phyloP scores from a whole-genome alignment of 208 protist genomes.

The Willaertia magna region DNA sequence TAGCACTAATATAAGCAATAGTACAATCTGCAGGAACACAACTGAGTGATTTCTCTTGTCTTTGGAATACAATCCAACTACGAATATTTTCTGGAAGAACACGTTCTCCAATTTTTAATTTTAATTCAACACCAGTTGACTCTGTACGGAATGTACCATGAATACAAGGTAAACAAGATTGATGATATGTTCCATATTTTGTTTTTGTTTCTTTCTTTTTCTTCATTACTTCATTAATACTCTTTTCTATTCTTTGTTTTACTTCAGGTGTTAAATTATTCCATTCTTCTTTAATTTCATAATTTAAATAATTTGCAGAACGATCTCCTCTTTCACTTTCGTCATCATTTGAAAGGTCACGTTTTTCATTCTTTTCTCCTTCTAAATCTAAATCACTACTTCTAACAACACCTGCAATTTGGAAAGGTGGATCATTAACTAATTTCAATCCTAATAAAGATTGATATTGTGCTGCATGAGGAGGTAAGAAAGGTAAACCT shows the following conservation, averaged over 20 bases:
- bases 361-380: not conserved
- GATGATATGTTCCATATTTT: not conserved
- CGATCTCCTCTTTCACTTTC: not conserved
- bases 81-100: not conserved
- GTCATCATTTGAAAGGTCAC: not conserved
- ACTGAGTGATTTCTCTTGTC: not conserved
- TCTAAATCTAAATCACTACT: too few relatives aligned
- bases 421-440: not conserved
- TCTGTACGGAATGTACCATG: not conserved
- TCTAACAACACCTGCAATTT: not conserved
- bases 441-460: not conserved
- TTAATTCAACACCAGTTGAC: not conserved
- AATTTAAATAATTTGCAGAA: not conserved
- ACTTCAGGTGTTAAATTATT: not conserved
- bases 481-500: not conserved
- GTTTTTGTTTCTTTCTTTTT: not conserved
- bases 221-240: not conserved
- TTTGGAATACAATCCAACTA: not conserved
- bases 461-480: constrained; percentile 1
- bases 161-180: not conserved
- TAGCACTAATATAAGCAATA: not conserved
- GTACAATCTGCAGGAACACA: not conserved
- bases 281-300: not conserved
- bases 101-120: not conserved
- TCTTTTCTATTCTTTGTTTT: not conserved